A percentile compares a stretch with the other conserved stretches of the same genome.
phyloP scores from a whole-genome alignment of 2,329 filamentous ascomycete species.

The Pyrenophora seminiperda region DNA sequence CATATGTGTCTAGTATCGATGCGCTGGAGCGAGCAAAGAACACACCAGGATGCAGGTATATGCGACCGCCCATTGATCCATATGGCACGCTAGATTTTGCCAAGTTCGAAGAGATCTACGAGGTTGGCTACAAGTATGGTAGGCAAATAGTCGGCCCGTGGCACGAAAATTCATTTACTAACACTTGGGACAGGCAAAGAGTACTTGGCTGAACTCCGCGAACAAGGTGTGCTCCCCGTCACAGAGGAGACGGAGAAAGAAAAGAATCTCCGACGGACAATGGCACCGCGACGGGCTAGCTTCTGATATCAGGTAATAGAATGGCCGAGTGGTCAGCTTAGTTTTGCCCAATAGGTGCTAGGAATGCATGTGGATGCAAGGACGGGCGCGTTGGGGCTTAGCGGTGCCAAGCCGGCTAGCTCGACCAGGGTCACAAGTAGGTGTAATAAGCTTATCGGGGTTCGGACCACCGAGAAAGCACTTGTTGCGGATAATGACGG shows the following conservation, averaged over 20 bases:
- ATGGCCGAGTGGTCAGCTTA: slow-evolving; percentile 17
- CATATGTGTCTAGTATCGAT: slow-evolving; percentile 94
- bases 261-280: slow-evolving; percentile 58
- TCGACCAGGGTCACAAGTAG: slow-evolving; percentile 7
- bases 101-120: slow-evolving; percentile 96
- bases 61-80: slow-evolving; percentile 90
- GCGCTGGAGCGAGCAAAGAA: slow-evolving; percentile 92
- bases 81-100: slow-evolving; percentile 96
- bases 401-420: slow-evolving; percentile 15
- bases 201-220: slow-evolving; percentile 76
- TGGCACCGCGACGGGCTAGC: slow-evolving; percentile 53
- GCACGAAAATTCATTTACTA: slow-evolving; percentile 1
- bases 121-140: slow-evolving; percentile 81
- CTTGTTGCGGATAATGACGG: slow-evolving; percentile 23
- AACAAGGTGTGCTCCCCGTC: slow-evolving; percentile 73
- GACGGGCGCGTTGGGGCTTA: slow-evolving; percentile 19
- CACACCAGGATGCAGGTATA: slow-evolving; percentile 89
- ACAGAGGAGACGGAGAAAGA: slow-evolving; percentile 58
- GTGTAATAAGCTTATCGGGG: slow-evolving; percentile 22
- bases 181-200: slow-evolving; percentile 59
- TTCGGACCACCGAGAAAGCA: slow-evolving; percentile 1
- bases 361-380: slow-evolving; percentile 20
- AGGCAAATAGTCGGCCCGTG: slow-evolving; percentile 3
- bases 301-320: slow-evolving; percentile 28
- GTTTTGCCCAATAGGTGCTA: slow-evolving; percentile 24